A percentile compares a stretch with the other conserved stretches of the same genome.
Evolutionary conservation across 768 basidiomycete species (phyloP).

Genomic region (Podaxis sp.): DNA sequence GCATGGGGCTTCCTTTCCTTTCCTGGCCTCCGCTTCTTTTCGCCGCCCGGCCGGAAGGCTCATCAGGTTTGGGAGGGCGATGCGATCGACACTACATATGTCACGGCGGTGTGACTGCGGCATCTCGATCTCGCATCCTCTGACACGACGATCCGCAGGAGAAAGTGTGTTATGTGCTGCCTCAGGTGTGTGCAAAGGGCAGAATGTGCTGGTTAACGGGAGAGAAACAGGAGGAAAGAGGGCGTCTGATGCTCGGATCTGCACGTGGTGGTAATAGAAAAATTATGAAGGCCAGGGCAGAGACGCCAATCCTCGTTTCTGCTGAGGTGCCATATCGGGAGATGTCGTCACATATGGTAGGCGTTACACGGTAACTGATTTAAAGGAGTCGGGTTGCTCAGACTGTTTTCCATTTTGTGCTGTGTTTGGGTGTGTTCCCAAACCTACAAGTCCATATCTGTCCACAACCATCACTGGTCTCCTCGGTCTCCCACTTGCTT

Average conservation of each 20-base stretch:
- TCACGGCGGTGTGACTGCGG: conserved; percentile 8
- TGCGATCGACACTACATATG: conserved; percentile 13
- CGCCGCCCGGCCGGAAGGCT: conserved; percentile 14
- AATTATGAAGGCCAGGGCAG: background rate
- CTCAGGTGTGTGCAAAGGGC: background rate
- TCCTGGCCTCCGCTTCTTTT: conserved; percentile 9
- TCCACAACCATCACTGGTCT: conserved; percentile 11
- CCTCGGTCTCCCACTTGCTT: conserved; percentile 6
- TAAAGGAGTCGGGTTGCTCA: conserved; percentile 4
- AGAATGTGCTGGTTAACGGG: background rate
- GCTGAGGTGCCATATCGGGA: conserved; percentile 7
- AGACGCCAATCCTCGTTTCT: conserved; percentile 31
- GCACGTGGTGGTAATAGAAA: conserved; percentile 1
- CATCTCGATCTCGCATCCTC: conserved; percentile 10
- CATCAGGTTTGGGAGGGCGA: conserved; percentile 4
- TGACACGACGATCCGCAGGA: conserved; percentile 2
- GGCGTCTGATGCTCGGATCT: background rate
- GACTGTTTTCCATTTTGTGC: conserved; percentile 1
- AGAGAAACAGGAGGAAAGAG: conserved; percentile 4
- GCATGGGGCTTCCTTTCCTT: conserved; percentile 13
- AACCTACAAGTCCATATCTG: conserved; percentile 7
- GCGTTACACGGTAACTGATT: conserved; percentile 12
- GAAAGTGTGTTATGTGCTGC: background rate
- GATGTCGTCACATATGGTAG: conserved; percentile 8
- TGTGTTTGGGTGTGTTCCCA: conserved; percentile 1